Conservation (phyloP, 768 basidiomycete genomes). For the Lactarius hatsudake region DNA sequence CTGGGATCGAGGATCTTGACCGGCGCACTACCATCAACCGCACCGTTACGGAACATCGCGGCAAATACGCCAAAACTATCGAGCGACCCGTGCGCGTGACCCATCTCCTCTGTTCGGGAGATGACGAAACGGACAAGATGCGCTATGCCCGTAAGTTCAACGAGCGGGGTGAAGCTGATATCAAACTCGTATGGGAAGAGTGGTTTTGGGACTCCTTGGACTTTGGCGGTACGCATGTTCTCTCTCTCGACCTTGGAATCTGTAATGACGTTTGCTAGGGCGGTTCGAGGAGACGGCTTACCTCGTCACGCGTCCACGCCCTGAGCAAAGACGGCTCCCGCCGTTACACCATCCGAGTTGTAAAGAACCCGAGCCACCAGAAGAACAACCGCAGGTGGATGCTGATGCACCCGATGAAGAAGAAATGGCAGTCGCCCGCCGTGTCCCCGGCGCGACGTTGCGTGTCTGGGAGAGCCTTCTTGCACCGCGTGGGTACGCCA, state of each 20-base stretch:
- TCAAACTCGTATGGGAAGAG: constrained; percentile 87
- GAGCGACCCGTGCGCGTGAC: constrained; percentile 79
- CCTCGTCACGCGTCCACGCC: constrained; percentile 24
- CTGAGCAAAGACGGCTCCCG: constrained; percentile 19
- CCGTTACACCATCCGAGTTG: background rate
- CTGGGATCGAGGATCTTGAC: constrained; percentile 66
- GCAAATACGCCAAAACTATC: constrained; percentile 69
- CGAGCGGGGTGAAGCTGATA: constrained; percentile 62
- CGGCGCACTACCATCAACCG: constrained; percentile 63
- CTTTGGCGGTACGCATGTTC: constrained; percentile 54
- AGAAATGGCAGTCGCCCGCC: constrained; percentile 53
- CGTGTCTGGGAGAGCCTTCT: constrained; percentile 72
- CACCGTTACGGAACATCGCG: constrained; percentile 56
- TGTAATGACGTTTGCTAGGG: constrained; percentile 12
- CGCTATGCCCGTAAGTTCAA: constrained; percentile 75
- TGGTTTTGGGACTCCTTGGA: constrained; percentile 95
- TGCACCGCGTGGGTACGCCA: constrained; percentile 61
- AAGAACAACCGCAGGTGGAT: constrained; percentile 2
- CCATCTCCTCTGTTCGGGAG: constrained; percentile 76
- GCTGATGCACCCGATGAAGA: constrained; percentile 43
- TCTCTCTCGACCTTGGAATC: too few relatives aligned
- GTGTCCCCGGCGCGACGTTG: constrained; percentile 59
- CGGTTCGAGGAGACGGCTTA: constrained; percentile 25
- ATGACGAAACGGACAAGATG: constrained; percentile 72
- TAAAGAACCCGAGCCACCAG: constrained; percentile 8